Evolutionary conservation across 169 alveolate genomes (phyloP), one percentile per base, ranked within the genome.

Genomic region (Plasmodium vinckei): DNA sequence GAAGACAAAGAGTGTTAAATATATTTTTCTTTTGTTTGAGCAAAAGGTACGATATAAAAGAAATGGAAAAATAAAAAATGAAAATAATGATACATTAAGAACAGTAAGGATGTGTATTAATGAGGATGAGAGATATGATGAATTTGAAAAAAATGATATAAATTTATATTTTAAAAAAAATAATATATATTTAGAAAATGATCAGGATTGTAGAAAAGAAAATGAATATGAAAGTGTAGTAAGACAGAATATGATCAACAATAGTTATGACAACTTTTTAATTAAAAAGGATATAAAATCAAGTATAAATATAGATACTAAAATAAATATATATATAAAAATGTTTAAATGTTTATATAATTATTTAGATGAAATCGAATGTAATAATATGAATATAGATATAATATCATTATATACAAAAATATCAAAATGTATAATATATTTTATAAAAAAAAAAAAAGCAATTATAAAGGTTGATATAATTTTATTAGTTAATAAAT

Each of bases 21-120:
- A 79, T 65, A 53, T 79, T 60, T 79, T 79, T 63, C 61, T 79
- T 19, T 54, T 79, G 27, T 79, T 79, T 60, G 68, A 79, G 42
- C 33, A 67, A n/a, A 67, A 67, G 57, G 39, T 6, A 21, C 65
- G 49, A 13, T 65, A 54, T 60, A 79, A 79, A 42, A 57, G 89
- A 33, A 44, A 53, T 53, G n/a, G 4, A 25, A 9, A n/a, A 7
- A 9, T 13, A 33, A 51, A 5, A 61, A 23, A 61, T 61, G 42
- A 60, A 60, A n/a, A 60, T 21, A 12, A 7, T 2, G 9, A 33
- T 7, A n/a, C 47, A 9, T 59, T 46, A 60, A 60, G 17, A 61
- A 33, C 6, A 15, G 49, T 5, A 54, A 51, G 12, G 2, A 27
- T 64, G 17, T 44, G 59, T 39, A 59, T 47, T 23, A 56, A 15